Percentiles rank a stretch among this genome's conserved stretches.
These are phyloP conservation scores for Cladochytrium replicatum DNA, from an alignment of 192 early-diverging fungal genomes.

Conservation along the genomic window DNA sequence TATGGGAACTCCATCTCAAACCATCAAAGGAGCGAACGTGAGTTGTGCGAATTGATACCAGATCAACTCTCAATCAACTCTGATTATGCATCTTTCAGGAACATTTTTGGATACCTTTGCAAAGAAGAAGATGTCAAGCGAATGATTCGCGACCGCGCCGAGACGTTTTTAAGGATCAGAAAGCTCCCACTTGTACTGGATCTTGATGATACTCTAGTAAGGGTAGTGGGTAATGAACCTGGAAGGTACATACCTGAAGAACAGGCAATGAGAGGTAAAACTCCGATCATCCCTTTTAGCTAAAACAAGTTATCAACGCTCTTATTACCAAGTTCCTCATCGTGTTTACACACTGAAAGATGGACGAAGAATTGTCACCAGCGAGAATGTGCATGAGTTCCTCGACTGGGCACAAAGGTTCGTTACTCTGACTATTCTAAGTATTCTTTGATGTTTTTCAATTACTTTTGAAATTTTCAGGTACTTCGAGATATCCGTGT, in stretches of 20 bases:
- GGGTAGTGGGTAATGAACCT: constrained; percentile 51
- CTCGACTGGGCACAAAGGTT: constrained; percentile 51
- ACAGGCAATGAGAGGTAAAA: constrained; percentile 12
- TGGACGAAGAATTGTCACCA: constrained; percentile 52
- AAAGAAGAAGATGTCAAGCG: constrained; percentile 42
- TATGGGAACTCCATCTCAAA: constrained; percentile 66
- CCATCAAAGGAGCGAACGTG: constrained; percentile 48
- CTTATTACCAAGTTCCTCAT: too few species aligned
- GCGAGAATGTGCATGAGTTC: constrained; percentile 59
- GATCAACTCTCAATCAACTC: constrained; percentile 1
- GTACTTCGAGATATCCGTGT: constrained; percentile 62
- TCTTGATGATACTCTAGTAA: constrained; percentile 67
- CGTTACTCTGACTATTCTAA: not conserved
- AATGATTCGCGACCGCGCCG: constrained; percentile 42
- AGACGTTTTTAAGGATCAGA: constrained; percentile 33
- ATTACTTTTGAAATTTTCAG: too few species aligned
- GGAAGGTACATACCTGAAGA: constrained; percentile 50
- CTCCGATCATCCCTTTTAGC: not conserved
- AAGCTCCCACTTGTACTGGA: constrained; percentile 64
- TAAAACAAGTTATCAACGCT: too few species aligned
- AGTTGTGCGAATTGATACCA: constrained; percentile 7
- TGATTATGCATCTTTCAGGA: constrained; percentile 20
- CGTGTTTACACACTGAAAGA: constrained; percentile 50
- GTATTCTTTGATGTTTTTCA: not conserved
- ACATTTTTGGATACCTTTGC: constrained; percentile 55